Percentiles rank a stretch among this genome's conserved stretches.
Evolutionary conservation across 176 grass and related monocot genomes (phyloP).

Genomic region (Ampelocalamus luodianensis): DNA sequence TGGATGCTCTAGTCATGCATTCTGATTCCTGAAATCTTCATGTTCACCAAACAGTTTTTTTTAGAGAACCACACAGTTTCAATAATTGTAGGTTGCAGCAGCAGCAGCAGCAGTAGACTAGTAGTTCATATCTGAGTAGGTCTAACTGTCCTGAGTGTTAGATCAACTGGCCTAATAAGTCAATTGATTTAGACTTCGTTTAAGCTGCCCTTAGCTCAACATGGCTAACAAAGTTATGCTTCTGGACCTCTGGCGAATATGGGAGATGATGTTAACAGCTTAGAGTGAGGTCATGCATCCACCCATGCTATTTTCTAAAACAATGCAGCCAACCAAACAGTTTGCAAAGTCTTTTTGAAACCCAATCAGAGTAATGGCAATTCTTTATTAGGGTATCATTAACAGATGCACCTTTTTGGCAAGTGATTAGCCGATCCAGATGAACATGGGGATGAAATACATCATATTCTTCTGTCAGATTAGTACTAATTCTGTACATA

Average conservation of each 20-base stretch:
- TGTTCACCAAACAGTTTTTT: conserved; percentile 11
- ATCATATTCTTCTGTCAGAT: not conserved
- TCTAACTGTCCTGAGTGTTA: conserved; percentile 2
- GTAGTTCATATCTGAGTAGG: conserved; percentile 19
- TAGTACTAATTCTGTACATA: not conserved
- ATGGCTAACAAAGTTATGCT: conserved; percentile 1
- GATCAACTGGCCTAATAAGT: conserved; percentile 8
- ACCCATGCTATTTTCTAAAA: not conserved
- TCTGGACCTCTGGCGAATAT: conserved; percentile 17
- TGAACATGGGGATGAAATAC: not conserved
- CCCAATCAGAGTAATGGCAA: not conserved
- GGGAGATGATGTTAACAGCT: not conserved
- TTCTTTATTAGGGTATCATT: not conserved
- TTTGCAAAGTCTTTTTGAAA: not conserved
- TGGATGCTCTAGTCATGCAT: conserved; percentile 19
- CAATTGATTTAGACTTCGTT: conserved; percentile 6
- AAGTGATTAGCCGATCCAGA: conserved; percentile 5
- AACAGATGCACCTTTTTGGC: not conserved
- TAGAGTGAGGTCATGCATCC: not conserved
- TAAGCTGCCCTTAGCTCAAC: conserved; percentile 12
- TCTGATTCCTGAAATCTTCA: conserved; percentile 28
- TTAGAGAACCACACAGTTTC: not conserved
- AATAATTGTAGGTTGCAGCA: not conserved
- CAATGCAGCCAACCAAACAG: not conserved
- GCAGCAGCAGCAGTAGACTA: not conserved